Conservation (phyloP, 2,329 filamentous ascomycete species). For the Calonectria ilicicola region DNA sequence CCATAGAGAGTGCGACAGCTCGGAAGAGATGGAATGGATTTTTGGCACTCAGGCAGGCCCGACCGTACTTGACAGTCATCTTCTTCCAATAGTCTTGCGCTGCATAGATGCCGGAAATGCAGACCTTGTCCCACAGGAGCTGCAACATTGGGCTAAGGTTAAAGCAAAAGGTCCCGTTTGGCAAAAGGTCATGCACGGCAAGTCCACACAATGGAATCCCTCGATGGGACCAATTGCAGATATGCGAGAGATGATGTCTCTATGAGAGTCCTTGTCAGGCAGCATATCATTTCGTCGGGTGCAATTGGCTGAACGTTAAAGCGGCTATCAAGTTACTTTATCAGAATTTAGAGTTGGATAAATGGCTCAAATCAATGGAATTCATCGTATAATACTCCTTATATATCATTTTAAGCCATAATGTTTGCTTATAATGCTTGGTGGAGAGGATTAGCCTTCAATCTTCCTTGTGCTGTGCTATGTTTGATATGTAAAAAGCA, state of each 20-base stretch:
- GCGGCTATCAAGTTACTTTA: no score
- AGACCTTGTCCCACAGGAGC: neutral
- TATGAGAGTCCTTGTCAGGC: neutral
- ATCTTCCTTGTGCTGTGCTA: no score
- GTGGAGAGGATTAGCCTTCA: no score
- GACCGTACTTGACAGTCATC: neutral
- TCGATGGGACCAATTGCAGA: neutral
- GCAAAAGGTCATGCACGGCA: neutral
- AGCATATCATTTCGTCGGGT: no score
- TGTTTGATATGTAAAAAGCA: no score
- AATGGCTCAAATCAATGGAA: no score
- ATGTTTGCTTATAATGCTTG: no score
- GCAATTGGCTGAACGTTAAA: no score
- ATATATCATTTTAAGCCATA: no score
- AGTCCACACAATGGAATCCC: neutral
- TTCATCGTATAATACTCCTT: no score
- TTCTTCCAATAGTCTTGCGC: neutral
- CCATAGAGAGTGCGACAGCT: neutral
- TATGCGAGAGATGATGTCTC: neutral
- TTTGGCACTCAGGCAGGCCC: neutral
- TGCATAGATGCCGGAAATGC: neutral
- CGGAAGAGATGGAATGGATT: neutral
- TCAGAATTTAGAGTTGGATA: no score
- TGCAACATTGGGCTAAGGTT: neutral
- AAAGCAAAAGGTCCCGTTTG: neutral